Percentiles rank a stretch among this genome's conserved stretches.
Conservation (phyloP, 108 stramenopile genomes). For the Cyclotella cryptica region DNA sequence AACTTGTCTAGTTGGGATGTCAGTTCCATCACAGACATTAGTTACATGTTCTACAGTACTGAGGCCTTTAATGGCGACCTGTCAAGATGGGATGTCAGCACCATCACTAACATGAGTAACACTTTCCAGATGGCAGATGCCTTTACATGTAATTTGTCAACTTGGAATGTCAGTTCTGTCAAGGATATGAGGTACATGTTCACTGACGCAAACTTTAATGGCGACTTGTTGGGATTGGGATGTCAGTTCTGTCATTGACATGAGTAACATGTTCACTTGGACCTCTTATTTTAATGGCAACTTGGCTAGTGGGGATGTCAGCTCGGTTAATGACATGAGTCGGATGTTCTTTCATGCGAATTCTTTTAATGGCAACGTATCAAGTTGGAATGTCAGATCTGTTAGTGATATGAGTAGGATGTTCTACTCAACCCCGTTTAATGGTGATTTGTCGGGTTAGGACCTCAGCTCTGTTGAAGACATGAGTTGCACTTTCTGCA, state of each 20-base stretch:
- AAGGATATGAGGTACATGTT: neutral
- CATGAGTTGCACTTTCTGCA: neutral
- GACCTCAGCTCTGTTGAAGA: neutral
- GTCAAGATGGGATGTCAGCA: neutral
- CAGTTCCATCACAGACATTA: neutral
- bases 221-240: neutral
- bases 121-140: neutral
- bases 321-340: neutral
- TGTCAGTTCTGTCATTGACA: neutral
- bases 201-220: neutral
- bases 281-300: neutral
- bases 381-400: neutral
- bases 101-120: neutral
- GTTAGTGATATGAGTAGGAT: neutral
- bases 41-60: neutral
- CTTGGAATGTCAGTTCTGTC: neutral
- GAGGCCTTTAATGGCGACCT: neutral
- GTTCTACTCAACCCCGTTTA: neutral
- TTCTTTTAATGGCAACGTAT: neutral
- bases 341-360: neutral
- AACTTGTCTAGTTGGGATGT: neutral
- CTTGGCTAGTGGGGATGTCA: neutral
- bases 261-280: neutral
- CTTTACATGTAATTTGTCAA: neutral
- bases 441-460: neutral